phyloP scores from a whole-genome alignment of 495 filamentous ascomycete species.

The Melanomma pulvis-pyrius region DNA sequence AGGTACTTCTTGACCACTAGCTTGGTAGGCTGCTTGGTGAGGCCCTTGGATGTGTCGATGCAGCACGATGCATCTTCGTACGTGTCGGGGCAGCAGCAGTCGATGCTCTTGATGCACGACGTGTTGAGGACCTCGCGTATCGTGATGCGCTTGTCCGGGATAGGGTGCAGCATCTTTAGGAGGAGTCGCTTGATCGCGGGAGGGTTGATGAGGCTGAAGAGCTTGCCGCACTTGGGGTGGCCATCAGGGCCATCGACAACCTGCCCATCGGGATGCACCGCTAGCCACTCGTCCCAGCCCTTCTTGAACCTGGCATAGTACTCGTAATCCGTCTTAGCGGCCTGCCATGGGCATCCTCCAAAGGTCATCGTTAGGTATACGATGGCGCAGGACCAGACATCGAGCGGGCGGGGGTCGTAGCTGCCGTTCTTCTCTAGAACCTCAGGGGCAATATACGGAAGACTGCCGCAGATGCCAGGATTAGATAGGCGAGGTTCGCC shows the following conservation, averaged over 20 bases:
- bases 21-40: slow-evolving; percentile 20
- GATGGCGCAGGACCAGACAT: slow-evolving; percentile 79
- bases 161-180: slow-evolving; percentile 75
- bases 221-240: slow-evolving; percentile 53
- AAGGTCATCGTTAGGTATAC: slow-evolving; percentile 71
- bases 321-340: slow-evolving; percentile 51
- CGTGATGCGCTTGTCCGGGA: slow-evolving; percentile 65
- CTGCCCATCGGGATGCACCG: slow-evolving; percentile 52
- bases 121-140: slow-evolving; percentile 64
- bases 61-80: slow-evolving; percentile 38
- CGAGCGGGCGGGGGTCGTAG: slow-evolving; percentile 75
- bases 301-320: slow-evolving; percentile 61
- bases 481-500: slow-evolving; percentile 65
- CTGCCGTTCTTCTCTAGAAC: slow-evolving; percentile 63
- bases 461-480: slow-evolving; percentile 73
- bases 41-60: slow-evolving; percentile 30
- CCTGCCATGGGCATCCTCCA: slow-evolving; percentile 65
- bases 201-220: slow-evolving; percentile 53
- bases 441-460: slow-evolving; percentile 79
- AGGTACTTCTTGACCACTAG: slow-evolving; percentile 26
- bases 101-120: slow-evolving; percentile 65
- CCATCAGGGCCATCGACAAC: slow-evolving; percentile 48
- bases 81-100: slow-evolving; percentile 63
- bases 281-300: slow-evolving; percentile 66
- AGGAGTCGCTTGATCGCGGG: slow-evolving; percentile 63